phyloP scores from a whole-genome alignment of 352 stramenopile genomes.

The Halophytophthora batemanensis region DNA sequence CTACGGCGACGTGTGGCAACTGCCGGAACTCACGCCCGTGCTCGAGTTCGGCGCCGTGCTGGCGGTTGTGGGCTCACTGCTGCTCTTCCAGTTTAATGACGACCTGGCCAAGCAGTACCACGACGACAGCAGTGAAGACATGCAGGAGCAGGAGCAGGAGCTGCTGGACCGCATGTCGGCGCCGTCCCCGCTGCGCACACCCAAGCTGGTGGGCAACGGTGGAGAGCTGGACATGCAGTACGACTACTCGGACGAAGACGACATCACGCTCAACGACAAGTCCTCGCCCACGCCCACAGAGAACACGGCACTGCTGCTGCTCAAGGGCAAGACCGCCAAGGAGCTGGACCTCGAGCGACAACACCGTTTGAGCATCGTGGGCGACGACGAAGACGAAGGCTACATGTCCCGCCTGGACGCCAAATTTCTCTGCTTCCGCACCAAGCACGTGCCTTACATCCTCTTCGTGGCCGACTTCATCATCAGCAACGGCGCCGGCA shows the following conservation, averaged over 20 bases:
- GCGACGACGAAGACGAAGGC: slow-evolving; percentile 26
- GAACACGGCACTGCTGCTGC: slow-evolving; percentile 30
- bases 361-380: slow-evolving; percentile 18
- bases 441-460: slow-evolving; percentile 63
- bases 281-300: slow-evolving; percentile 25
- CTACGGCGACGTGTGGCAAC: slow-evolving; percentile 60
- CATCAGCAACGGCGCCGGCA: slow-evolving; percentile 81
- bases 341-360: slow-evolving; percentile 28
- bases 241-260: slow-evolving; percentile 61
- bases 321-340: slow-evolving; percentile 25
- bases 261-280: slow-evolving; percentile 29
- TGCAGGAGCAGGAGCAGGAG: slow-evolving; percentile 16
- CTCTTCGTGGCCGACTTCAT: slow-evolving; percentile 79
- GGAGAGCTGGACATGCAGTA: slow-evolving; percentile 59
- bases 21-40: slow-evolving; percentile 50
- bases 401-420: slow-evolving; percentile 33
- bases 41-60: slow-evolving; percentile 59
- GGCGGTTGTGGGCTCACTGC: slow-evolving; percentile 38
- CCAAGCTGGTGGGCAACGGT: slow-evolving; percentile 53
- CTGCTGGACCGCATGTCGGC: slow-evolving; percentile 20
- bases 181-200: slow-evolving; percentile 49
- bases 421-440: slow-evolving; percentile 62
- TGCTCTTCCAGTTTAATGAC: slow-evolving; percentile 68
- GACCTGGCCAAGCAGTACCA: slow-evolving; percentile 47
- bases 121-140: slow-evolving; percentile 17